These are phyloP conservation scores for Voacanga thouarsii DNA, from an alignment of 257 asterid genomes.

Conservation along the genomic window DNA sequence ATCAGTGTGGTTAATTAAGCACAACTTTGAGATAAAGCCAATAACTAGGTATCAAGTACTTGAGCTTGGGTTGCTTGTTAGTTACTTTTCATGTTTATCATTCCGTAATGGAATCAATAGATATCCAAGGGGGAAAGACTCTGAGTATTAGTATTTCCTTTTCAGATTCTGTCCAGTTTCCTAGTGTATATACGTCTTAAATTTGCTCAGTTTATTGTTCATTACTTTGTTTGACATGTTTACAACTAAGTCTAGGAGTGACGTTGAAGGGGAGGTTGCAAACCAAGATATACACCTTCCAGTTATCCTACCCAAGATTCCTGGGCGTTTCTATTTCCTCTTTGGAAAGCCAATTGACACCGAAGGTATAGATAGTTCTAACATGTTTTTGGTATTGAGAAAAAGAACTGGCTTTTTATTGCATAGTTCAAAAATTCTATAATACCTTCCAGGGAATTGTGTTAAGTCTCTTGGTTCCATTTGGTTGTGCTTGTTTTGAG, in stretches of 20 bases:
- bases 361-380: slow-evolving; percentile 36
- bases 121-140: background rate
- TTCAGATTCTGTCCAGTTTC: background rate
- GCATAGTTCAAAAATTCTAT: too few relatives aligned
- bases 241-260: slow-evolving; percentile 31
- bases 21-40: background rate
- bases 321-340: slow-evolving; percentile 77
- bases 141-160: background rate
- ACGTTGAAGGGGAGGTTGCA: slow-evolving; percentile 55
- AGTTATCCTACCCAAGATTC: slow-evolving; percentile 60
- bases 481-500: too few relatives aligned
- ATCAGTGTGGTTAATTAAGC: background rate
- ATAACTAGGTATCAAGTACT: background rate
- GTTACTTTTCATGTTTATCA: background rate
- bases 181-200: background rate
- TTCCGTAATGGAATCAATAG: background rate
- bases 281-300: slow-evolving; percentile 83
- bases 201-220: background rate
- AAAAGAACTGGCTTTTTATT: background rate
- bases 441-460: too few relatives aligned
- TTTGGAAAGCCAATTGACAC: slow-evolving; percentile 93
- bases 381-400: background rate
- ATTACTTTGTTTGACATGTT: background rate
- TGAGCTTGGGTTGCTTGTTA: background rate
- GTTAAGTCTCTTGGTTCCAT: too few relatives aligned